Base-by-base conservation (phyloP, 1,139 yeast genomes). In the Debaryomyces singareniensis region DNA sequence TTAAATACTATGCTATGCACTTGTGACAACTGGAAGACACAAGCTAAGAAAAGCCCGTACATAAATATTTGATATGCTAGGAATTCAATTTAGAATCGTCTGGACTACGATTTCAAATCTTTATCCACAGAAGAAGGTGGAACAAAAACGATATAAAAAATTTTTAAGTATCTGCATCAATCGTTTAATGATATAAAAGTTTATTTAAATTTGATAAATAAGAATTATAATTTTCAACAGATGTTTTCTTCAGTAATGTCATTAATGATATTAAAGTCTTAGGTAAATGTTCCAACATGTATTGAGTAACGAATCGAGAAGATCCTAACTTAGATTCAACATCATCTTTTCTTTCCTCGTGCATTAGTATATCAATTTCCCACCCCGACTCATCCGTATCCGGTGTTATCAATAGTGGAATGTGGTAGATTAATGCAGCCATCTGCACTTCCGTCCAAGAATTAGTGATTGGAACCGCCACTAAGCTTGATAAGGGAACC, bases 391-490 rank as follows among this genome's bases (percentile, higher is more conserved):
- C 18, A 24, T 18, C 14, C 4, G 55, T 36, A 5, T 40, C 43
- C 0, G 66, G 66, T 1, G 67, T 51, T 2, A 56, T 43, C 16
- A 61, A 35, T 2, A 61, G 29, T 0, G 68, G 66, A 11, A 60
- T 35, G 35, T 61, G 67, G 16, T 49, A 32, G 7, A 49, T 35
- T 2, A 46, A 28, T 11, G 41, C 42, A 15, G 45, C 36, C 14
- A 37, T 35, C 27, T 40, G 43, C 13, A 54, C 20, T 33, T 60
- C 66, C 3, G 56, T 20, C 67, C 66, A 61, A 33, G 48, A 39
- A 7, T 38, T 32, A 20, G 50, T 25, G 5, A 44, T 37, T 33
- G 43, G 51, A 16, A 58, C 58, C 4, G 65, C 53, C 3, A 58
- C 26, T n/a, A 61, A 39, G 0, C 64, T 63, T 4, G 49, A 37